Percentiles rank a stretch among this genome's conserved stretches.
Conservation (phyloP, 805 yeast species). For the Cyberlindnera japonica region DNA sequence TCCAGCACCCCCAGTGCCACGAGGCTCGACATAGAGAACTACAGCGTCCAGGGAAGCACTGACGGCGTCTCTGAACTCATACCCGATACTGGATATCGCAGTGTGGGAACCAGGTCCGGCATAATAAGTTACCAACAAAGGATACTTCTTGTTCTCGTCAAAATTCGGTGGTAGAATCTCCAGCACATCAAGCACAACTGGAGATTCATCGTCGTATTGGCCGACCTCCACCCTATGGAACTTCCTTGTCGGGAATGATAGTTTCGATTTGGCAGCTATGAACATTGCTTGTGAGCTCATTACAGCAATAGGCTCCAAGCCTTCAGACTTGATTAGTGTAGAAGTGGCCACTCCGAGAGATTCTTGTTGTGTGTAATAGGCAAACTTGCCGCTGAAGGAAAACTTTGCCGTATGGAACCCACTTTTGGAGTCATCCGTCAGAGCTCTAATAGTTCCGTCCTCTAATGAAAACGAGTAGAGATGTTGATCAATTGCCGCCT, state of each 20-base stretch:
- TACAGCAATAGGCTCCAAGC: neutral
- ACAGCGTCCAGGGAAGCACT: conserved; percentile 77
- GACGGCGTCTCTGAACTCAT: conserved; percentile 68
- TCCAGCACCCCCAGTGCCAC: conserved; percentile 94
- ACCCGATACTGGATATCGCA: conserved; percentile 55
- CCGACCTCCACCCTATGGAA: conserved; percentile 47
- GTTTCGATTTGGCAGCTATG: conserved; percentile 27
- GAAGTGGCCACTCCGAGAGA: conserved; percentile 72
- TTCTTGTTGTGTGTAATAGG: conserved; percentile 63
- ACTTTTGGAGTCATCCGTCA: conserved; percentile 49
- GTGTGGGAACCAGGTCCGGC: conserved; percentile 96
- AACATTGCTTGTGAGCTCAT: conserved; percentile 12
- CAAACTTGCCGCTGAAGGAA: conserved; percentile 69
- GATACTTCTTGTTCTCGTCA: conserved; percentile 53
- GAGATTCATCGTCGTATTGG: conserved; percentile 41
- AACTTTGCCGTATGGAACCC: conserved; percentile 70
- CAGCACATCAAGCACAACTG: conserved; percentile 52
- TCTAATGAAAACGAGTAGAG: conserved; percentile 19
- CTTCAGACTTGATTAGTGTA: conserved; percentile 50
- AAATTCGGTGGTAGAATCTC: conserved; percentile 78
- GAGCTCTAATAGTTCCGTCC: conserved; percentile 32
- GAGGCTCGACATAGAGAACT: conserved; percentile 91
- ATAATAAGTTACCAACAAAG: conserved; percentile 86
- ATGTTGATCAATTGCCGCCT: conserved; percentile 35
- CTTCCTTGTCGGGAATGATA: conserved; percentile 50